These are phyloP conservation scores for Chytriomyces sp. DNA, from an alignment of 192 early-diverging fungal genomes.

Conservation along the genomic window DNA sequence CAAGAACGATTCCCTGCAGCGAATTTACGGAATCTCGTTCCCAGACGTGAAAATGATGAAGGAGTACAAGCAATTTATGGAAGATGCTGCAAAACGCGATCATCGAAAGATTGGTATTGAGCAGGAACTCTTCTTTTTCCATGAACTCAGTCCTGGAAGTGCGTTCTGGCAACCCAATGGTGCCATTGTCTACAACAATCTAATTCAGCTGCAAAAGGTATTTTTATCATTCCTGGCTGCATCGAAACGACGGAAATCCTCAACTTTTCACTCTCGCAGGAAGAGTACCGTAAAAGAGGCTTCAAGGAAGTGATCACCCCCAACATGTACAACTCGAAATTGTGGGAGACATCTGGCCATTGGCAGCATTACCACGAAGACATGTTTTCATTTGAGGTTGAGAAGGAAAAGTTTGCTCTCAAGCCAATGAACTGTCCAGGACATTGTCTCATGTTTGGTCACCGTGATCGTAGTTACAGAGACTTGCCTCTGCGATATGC, in stretches of 20 bases:
- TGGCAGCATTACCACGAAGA: conserved; percentile 95
- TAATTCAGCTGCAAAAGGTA: conserved; percentile 87
- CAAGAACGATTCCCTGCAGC: conserved; percentile 97
- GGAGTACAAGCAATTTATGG: conserved; percentile 93
- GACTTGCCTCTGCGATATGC: conserved; percentile 94
- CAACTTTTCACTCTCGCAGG: conserved; percentile 19
- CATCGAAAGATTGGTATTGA: conserved; percentile 96
- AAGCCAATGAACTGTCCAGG: conserved; percentile 99
- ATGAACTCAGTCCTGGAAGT: conserved; percentile 91
- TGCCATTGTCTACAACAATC: conserved; percentile 92
- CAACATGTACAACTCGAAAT: conserved; percentile 98
- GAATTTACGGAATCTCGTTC: conserved; percentile 99
- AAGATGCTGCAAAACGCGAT: conserved; percentile 94
- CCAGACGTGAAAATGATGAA: conserved; percentile 98
- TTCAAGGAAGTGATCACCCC: conserved; percentile 97
- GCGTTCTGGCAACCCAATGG: conserved; percentile 97
- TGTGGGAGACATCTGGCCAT: conserved; percentile 97
- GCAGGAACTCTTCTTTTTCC: conserved; percentile 99
- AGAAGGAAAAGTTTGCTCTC: conserved; percentile 96
- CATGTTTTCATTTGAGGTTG: conserved; percentile 94
- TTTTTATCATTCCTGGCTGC: background rate
- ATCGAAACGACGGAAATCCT: conserved; percentile 9
- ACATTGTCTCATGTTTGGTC: conserved; percentile 95
- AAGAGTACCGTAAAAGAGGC: conserved; percentile 88
- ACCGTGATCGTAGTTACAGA: conserved; percentile 92